phyloP scores from a whole-genome alignment of 305 asterid species.

The Withania somnifera region DNA sequence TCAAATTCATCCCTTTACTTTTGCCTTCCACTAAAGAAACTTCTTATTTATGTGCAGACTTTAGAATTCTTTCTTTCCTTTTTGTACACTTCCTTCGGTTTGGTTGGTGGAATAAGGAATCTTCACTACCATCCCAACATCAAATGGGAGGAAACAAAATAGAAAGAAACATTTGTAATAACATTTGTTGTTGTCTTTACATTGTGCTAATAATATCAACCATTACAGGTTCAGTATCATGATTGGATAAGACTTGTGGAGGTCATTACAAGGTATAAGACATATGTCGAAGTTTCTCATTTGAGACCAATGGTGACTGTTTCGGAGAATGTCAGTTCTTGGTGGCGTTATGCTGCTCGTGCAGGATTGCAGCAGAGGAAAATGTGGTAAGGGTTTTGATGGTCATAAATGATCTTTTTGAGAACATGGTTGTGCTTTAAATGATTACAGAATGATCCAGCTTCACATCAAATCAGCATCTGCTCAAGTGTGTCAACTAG shows the following conservation, averaged over 20 bases:
- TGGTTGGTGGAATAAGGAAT: not conserved
- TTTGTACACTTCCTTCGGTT: slow-evolving; percentile 9
- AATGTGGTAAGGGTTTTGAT: slow-evolving; percentile 56
- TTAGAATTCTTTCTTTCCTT: not conserved
- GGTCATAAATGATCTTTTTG: not conserved
- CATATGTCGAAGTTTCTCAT: slow-evolving; percentile 73
- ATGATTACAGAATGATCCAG: not conserved
- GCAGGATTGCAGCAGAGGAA: slow-evolving; percentile 81
- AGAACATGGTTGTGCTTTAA: not conserved
- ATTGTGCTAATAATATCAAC: not conserved
- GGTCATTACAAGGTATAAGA: slow-evolving; percentile 74
- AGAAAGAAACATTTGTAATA: slow-evolving; percentile 3
- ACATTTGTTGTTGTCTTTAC: slow-evolving; percentile 8
- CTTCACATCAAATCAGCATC: not conserved
- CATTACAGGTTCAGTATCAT: slow-evolving; percentile 84
- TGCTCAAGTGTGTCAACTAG: not conserved
- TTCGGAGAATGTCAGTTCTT: slow-evolving; percentile 43
- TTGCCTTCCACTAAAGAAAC: not conserved
- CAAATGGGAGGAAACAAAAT: not conserved
- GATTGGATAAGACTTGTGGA: slow-evolving; percentile 99
- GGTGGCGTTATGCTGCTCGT: slow-evolving; percentile 98
- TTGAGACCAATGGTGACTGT: slow-evolving; percentile 80
- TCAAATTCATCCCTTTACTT: too few relatives aligned
- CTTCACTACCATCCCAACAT: not conserved
- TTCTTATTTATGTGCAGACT: not conserved